phyloP scores from a whole-genome alignment of 176 grass and related monocot species.

The Rhynchospora breviuscula region DNA sequence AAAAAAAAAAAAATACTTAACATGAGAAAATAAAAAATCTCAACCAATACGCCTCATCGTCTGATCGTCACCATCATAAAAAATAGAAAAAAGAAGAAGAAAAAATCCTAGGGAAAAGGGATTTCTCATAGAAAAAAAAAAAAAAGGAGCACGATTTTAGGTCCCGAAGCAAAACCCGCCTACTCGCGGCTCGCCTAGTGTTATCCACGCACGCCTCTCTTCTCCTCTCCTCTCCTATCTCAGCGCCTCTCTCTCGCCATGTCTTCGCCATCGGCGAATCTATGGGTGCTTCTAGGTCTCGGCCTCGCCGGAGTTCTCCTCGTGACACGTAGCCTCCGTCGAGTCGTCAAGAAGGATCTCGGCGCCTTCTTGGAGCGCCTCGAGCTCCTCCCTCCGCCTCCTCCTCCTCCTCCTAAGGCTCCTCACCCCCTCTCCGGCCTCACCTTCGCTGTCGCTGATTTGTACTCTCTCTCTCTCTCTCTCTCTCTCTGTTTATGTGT shows the following conservation, averaged over 20 bases:
- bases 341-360: conserved; percentile 53
- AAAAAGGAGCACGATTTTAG: background rate
- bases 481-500: conserved; percentile 1
- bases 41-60: too few relatives aligned
- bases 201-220: background rate
- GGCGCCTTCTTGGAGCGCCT: conserved; percentile 76
- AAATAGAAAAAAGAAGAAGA: too few relatives aligned
- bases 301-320: conserved; percentile 73
- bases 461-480: conserved; percentile 38
- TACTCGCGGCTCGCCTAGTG: background rate
- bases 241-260: conserved; percentile 27
- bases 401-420: conserved; percentile 76
- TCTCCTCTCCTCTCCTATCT: background rate
- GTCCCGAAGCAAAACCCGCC: background rate
- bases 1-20: too few relatives aligned
- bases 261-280: conserved; percentile 56
- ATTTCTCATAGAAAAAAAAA: background rate
- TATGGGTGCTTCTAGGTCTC: conserved; percentile 85
- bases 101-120: background rate
- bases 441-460: conserved; percentile 80
- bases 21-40: too few relatives aligned
- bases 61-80: too few relatives aligned
- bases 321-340: conserved; percentile 48
- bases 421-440: conserved; percentile 80
- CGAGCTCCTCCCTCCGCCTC: conserved; percentile 75